Evolutionary conservation across 306 rosid species (phyloP), one percentile per base, ranked within the genome.

Genomic region (Hippophae rhamnoides): DNA sequence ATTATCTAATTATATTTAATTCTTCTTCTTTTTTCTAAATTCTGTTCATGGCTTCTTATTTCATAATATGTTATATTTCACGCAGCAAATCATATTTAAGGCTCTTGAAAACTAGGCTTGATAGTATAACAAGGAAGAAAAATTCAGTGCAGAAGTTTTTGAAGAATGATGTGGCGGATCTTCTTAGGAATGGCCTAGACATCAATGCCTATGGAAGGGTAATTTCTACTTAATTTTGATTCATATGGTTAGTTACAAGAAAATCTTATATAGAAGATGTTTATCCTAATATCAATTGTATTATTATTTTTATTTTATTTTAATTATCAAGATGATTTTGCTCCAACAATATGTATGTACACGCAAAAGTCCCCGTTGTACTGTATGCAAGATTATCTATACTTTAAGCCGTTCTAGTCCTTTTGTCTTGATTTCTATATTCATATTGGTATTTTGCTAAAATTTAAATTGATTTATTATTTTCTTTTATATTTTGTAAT

Each of bases 121-220:
- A 83, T 43, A 14, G 46, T 1, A 75, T 76, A 14, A 54, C 61
- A 57, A 87, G 62, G 68, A 92, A 13, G 69, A 92, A 68, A 72
- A 75, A 31, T 26, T 78, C 89, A 1, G 69, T 76, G 45, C 73
- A 62, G 38, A 85, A 76, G 71, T 73, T 69, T 61, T 53, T 72
- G 69, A 92, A 85, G 79, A 75, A 70, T 62, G 98, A 85, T 65
- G 60, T 83, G 5, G 82, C 74, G 0, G 95, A 85, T 52, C 95
- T 85, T 64, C 89, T 92, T 40, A 75, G 57, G 62, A 60, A 6
- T 54, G 83, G 82, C 71, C 70, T n/a, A 31, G 88, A 77, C 44
- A 67, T 67, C 54, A 74, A 73, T 60, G 95, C 99, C 46, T 88
- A 78, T 48, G 76, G 64, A 56, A 83, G 86, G 93, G 99, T 87